Base-by-base conservation (phyloP, 768 basidiomycete species). In the Rhizopogon roseolus region DNA sequence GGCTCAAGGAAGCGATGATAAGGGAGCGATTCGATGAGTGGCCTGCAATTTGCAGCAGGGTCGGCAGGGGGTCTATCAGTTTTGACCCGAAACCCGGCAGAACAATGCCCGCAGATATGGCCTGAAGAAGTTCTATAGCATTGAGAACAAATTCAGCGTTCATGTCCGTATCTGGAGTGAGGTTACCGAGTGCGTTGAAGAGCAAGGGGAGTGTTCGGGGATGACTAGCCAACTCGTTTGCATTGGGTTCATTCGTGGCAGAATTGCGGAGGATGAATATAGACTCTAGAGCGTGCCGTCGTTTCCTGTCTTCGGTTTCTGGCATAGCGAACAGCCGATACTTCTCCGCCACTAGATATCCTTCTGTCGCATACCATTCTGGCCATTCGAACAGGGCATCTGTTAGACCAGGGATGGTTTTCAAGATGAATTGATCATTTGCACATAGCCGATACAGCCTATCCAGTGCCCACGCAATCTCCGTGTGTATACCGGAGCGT, bases 341-440 rank as follows among this genome's bases (percentile, higher is more conserved):
- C 36, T 64, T 62, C 25, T 80, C 76, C 43, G 73, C 69, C 53
- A 72, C 66, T 58, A 76, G 75, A 61, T 80, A 73, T n/a, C 86
- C 85, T 57, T 84, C 80, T 2, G 66, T 74, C 48, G 84, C 75
- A 66, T 89, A 95, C 85, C 85, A 88, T 64, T 90, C 85, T 3
- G 94, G 93, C 88, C 88, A 93, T 64, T 88, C 88, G 56, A 93
- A 88, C 19, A 98, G 75, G 5, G 86, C 87, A 60, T 93, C 88
- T 25, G 90, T 81, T 40, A 95, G 75, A 8, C 92, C 92, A 0
- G 90, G 87, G 49, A 90, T 84, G 34, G 76, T 73, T 38, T 76
- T 77, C 54, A 98, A 77, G 53, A 81, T 65, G 68, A 96, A 91
- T 49, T 83, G 75, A 49, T 94, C 92, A 60, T 90, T 88, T 60